Conservation (phyloP, 345 rosid species). For the Syzygium aqueum region DNA sequence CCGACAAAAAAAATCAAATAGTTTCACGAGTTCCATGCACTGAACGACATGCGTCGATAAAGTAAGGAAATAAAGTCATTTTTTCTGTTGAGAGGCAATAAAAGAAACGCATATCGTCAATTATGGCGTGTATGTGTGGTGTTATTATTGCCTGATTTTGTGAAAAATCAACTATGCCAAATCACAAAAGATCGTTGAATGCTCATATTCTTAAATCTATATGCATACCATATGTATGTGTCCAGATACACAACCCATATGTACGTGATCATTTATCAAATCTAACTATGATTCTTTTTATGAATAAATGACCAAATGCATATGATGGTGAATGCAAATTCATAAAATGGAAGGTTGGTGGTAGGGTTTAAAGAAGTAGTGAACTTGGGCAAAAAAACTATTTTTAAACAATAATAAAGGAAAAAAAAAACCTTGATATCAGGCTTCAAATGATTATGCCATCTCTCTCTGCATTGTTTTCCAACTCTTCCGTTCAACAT, state of each 20-base stretch:
- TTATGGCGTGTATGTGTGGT: not conserved
- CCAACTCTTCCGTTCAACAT: constrained; percentile 59
- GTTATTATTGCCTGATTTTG: not conserved
- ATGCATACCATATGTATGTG: not conserved
- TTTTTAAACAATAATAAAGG: not conserved
- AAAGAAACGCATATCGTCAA: not conserved
- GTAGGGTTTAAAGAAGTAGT: not conserved
- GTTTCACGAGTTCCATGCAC: not conserved
- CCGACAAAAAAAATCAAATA: not conserved
- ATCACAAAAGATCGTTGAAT: not conserved
- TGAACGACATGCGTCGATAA: not conserved
- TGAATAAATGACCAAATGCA: not conserved
- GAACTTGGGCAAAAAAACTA: not conserved
- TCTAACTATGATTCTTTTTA: not conserved
- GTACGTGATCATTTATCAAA: not conserved
- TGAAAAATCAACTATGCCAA: not conserved
- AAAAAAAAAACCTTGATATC: constrained; percentile 54
- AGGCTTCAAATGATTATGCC: constrained; percentile 81
- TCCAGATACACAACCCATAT: not conserved
- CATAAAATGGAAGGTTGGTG: not conserved
- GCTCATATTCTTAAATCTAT: not conserved
- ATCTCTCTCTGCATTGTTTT: constrained; percentile 87
- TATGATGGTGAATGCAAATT: not conserved
- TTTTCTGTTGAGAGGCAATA: not conserved
- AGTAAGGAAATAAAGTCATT: not conserved